Percentiles rank a stretch among this genome's conserved stretches.
Conservation (phyloP, 2,329 filamentous ascomycete species). For the Penicillium sp. region DNA sequence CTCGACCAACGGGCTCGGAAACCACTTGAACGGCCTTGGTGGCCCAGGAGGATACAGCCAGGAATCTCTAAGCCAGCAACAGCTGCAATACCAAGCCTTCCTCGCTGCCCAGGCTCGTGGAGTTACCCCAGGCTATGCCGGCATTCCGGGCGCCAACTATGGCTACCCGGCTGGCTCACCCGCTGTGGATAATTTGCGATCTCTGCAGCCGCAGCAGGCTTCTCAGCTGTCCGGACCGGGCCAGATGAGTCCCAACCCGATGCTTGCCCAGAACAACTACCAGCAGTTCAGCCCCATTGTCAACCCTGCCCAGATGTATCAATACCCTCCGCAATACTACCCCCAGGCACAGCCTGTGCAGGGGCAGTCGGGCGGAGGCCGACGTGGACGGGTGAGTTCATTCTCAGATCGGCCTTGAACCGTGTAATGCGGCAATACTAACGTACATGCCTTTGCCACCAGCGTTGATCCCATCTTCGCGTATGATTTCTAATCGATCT, state of each 20-base stretch:
- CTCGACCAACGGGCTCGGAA: constrained; percentile 30
- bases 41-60: constrained; percentile 36
- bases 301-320: constrained; percentile 48
- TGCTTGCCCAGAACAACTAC: constrained; percentile 50
- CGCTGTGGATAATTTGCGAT: constrained; percentile 41
- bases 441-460: constrained; percentile 5
- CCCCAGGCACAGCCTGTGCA: constrained; percentile 44
- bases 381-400: constrained; percentile 54
- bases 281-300: constrained; percentile 48
- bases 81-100: constrained; percentile 59
- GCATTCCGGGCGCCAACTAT: constrained; percentile 45
- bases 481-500: constrained; percentile 27
- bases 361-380: constrained; percentile 48
- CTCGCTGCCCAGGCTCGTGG: constrained; percentile 48
- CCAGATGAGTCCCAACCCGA: constrained; percentile 41
- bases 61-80: constrained; percentile 47
- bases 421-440: constrained; percentile 1
- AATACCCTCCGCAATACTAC: constrained; percentile 54
- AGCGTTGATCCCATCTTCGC: constrained; percentile 32
- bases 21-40: constrained; percentile 30
- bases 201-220: constrained; percentile 38
- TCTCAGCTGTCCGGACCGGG: constrained; percentile 36
- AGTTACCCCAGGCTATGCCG: constrained; percentile 44
- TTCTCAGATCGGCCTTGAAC: constrained; percentile 7
- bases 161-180: constrained; percentile 45